Percentiles rank a stretch among this genome's conserved stretches.
phyloP scores from a whole-genome alignment of 2,329 filamentous ascomycete species.

The Calycina herbarum region DNA sequence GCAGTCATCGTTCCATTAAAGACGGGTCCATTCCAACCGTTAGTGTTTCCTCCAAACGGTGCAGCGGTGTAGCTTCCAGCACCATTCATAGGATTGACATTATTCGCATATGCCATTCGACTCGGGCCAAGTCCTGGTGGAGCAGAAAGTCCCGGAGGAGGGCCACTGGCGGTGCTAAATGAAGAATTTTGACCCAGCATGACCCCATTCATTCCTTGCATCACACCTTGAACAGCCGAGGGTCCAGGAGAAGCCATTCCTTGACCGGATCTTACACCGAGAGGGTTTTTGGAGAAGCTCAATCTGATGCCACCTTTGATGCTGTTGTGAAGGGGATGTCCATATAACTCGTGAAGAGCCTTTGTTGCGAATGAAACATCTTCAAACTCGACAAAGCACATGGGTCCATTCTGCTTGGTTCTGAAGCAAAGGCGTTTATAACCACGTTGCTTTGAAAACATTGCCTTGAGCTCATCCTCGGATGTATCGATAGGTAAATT shows the following conservation, averaged over 20 bases:
- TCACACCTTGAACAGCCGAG: constrained; percentile 44
- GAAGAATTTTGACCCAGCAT: constrained; percentile 43
- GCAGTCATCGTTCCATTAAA: constrained; percentile 35
- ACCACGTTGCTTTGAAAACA: constrained; percentile 90
- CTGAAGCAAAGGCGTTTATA: constrained; percentile 95
- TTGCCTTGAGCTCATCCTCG: constrained; percentile 90
- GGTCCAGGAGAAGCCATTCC: constrained; percentile 40
- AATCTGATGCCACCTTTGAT: constrained; percentile 92
- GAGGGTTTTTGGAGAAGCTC: constrained; percentile 95
- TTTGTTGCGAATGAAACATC: constrained; percentile 91
- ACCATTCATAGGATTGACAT: constrained; percentile 30
- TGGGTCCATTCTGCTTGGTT: constrained; percentile 91
- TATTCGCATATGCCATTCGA: constrained; percentile 31
- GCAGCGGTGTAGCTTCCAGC: constrained; percentile 27
- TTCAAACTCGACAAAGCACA: constrained; percentile 99
- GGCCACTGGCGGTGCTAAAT: constrained; percentile 53
- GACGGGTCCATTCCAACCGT: constrained; percentile 33
- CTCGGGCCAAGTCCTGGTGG: constrained; percentile 67
- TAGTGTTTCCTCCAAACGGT: constrained; percentile 29
- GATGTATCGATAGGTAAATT: constrained; percentile 91
- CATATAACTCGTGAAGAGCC: constrained; percentile 85
- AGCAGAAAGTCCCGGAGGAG: constrained; percentile 76
- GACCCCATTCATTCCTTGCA: constrained; percentile 60
- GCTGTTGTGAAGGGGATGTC: constrained; percentile 83
- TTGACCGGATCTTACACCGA: constrained; percentile 84